Evolutionary conservation across 2,329 filamentous ascomycete species (phyloP), one percentile per base, ranked within the genome.

Genomic region (Fusarium ramigenum): DNA sequence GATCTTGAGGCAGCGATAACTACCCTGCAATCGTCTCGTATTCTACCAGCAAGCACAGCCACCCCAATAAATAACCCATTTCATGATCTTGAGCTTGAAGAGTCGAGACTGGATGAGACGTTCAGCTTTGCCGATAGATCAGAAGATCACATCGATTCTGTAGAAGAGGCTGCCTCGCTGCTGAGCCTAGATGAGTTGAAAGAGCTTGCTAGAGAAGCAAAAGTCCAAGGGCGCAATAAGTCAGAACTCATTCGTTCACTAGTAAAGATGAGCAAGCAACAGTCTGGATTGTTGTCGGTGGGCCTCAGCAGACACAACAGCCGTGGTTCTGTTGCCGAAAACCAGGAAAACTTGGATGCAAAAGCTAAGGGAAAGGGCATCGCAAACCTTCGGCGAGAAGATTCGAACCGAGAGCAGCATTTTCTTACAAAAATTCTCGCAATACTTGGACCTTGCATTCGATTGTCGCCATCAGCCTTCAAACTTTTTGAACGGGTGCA

Each of bases 401-500:
- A 79, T 44, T 86, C 85, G 21, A 95, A 93, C 76, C 87, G 93
- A 72, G 92, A 94, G 78, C 85, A 86, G 14, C 90, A 96, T 80
- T 96, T 96, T 75, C 83, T 94, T 4, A 85, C 87, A 54, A 97
- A 94, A 81, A 96, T 97, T 46, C 82, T 95, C 75, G 87, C 87
- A 36, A 91, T 91, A 64, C 93, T 93, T 1, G 96, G 96, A 0
- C 90, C 94, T 19, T 97, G 95, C 73, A 92, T 98, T 69, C 88
- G 96, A 42, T 88, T 99, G 18, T 94, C 94, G 2, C 83, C 92
- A 1, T 83, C 89, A 1, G 88, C 92, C 1, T 88, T 95, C 70
- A 94, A 91, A 77, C 87, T 99, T 1, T 99, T 99, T 77, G 95
- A 98, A 81, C 90, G 96, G 32, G 95, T 98, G 2, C 96, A 98